Percentiles rank a stretch among this genome's conserved stretches.
phyloP scores from a whole-genome alignment of 2,329 filamentous ascomycete species.

The Phaeomoniella chlamydospora region DNA sequence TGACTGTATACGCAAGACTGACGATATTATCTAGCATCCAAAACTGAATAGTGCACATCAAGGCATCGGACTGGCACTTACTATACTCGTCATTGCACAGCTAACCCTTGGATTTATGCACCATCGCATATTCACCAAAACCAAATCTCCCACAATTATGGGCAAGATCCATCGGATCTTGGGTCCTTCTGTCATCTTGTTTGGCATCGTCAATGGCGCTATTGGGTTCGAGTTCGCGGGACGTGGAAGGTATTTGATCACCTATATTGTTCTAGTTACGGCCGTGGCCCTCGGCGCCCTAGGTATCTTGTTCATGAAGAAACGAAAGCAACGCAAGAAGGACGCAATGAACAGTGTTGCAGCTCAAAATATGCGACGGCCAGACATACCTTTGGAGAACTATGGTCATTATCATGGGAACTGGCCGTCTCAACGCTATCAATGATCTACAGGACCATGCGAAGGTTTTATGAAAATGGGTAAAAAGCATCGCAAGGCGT shows the following conservation, averaged over 20 bases:
- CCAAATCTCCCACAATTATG: conserved; percentile 33
- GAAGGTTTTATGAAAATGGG: no score
- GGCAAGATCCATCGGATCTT: conserved; percentile 43
- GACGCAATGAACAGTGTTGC: conserved; percentile 10
- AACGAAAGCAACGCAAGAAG: conserved; percentile 15
- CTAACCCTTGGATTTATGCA: conserved; percentile 41
- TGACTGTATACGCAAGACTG: neutral
- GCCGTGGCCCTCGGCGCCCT: conserved; percentile 23
- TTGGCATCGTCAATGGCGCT: conserved; percentile 43
- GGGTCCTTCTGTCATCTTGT: conserved; percentile 36
- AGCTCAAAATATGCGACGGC: conserved; percentile 10
- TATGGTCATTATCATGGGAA: neutral
- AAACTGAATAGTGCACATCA: conserved; percentile 41
- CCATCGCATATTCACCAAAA: conserved; percentile 38
- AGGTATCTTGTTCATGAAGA: conserved; percentile 19
- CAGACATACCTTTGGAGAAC: neutral
- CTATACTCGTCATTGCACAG: conserved; percentile 37
- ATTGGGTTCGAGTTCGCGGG: conserved; percentile 44
- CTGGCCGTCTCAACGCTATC: no score
- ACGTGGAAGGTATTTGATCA: conserved; percentile 32
- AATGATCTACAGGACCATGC: no score
- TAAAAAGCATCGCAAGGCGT: no score
- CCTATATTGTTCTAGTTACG: conserved; percentile 31
- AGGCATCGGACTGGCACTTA: conserved; percentile 41
- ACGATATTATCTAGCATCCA: conserved; percentile 27